Base-by-base conservation (phyloP, 2,329 filamentous ascomycete genomes). In the Xylariaceae sp. region DNA sequence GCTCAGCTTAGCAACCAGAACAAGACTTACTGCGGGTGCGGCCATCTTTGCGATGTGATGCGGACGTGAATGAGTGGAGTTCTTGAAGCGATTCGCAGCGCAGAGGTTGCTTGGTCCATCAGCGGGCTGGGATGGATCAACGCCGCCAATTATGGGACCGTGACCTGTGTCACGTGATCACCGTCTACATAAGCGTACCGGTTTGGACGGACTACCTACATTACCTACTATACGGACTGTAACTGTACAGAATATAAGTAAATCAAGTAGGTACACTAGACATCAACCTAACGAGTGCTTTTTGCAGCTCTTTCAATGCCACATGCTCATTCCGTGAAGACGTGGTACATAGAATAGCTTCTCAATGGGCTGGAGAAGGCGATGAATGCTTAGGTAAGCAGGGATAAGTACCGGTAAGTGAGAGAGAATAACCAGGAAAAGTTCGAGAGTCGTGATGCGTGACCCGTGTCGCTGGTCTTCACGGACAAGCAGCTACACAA, bases 1-100 rank as follows among this genome's bases (percentile, higher is more conserved):
- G 56, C 61, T 54, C 44, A 60, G 52, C 51, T 46, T 50, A 67
- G 53, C 44, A n/a, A 44, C 3, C 22, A 22, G 15, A 34, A 43
- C 18, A 48, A 15, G 39, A 85, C 83, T 80, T 82, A 87, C 84
- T 79, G 80, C 78, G 73, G 82, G 84, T 79, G 80, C 79, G 74
- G 82, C 83, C 84, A 86, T 86, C 79, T 77, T 85, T 77, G 74
- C 68, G 71, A 68, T 77, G 68, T 71, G 72, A 69, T 72, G 70
- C 67, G 68, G 70, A 67, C 72, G 60, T 58, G 60, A 61, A 70
- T 68, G 72, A 76, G 74, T 75, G 72, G 71, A 75, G 74, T 76
- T 65, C 56, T 43, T 70, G 72, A 71, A 70, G 69, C 68, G 72
- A 74, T 73, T 77, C 75, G 70, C 72, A 75, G 68, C n/a, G n/a